Evolutionary conservation across 208 protist species (phyloP).

Genomic region (Trypanosoma brucei): DNA sequence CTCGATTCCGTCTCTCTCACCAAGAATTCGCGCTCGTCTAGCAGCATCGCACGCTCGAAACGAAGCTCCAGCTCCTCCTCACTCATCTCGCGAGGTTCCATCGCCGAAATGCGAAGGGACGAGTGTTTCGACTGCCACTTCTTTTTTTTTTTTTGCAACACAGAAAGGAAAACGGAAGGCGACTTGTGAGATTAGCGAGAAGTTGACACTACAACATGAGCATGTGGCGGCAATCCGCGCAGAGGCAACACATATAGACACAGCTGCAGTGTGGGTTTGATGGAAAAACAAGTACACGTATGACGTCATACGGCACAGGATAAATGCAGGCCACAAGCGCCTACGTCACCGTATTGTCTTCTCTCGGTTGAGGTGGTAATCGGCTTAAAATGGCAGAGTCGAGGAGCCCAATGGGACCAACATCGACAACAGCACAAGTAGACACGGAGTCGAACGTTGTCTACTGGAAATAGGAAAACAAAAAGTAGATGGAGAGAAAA

Average conservation of each 20-base stretch:
- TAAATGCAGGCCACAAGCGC: too few species aligned
- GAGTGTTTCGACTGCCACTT: not conserved
- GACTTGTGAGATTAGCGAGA: too few species aligned
- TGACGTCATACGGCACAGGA: too few species aligned
- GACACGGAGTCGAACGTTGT: not conserved
- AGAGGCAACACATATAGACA: too few species aligned
- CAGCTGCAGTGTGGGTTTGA: too few species aligned
- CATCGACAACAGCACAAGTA: not conserved
- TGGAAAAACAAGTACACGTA: too few species aligned
- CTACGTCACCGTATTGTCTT: too few species aligned
- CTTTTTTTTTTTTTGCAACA: not conserved
- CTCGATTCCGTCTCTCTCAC: slow-evolving; percentile 27
- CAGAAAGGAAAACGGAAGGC: not conserved
- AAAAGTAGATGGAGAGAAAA: not conserved
- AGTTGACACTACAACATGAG: too few species aligned
- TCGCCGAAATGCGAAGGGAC: not conserved
- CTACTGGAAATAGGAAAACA: not conserved
- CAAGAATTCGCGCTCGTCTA: slow-evolving; percentile 43
- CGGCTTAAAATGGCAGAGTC: too few species aligned
- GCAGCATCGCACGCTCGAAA: slow-evolving; percentile 43
- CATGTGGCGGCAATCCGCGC: too few species aligned
- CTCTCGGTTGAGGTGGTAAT: too few species aligned
- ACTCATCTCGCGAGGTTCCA: not conserved
- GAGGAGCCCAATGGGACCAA: not conserved
- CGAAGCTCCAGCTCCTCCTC: slow-evolving; percentile 31